These are phyloP conservation scores for Acacia acuminata DNA, from an alignment of 306 rosid genomes.

Conservation along the genomic window DNA sequence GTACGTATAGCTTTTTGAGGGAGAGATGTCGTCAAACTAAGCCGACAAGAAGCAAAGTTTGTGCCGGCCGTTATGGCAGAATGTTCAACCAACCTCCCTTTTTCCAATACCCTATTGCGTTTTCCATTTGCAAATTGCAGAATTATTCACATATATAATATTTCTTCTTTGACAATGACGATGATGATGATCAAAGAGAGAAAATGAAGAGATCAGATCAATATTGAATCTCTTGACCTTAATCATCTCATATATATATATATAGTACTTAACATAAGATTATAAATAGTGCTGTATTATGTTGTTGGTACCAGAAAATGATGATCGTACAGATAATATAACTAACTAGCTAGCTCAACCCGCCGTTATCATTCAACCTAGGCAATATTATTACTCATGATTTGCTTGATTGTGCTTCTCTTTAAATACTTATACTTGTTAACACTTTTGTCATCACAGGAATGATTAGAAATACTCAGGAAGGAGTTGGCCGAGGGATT, in stretches of 20 bases:
- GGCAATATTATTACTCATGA: background rate
- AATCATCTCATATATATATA: background rate
- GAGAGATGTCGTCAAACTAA: conserved; percentile 15
- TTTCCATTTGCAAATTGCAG: conserved; percentile 20
- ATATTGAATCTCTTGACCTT: background rate
- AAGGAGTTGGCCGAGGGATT: background rate
- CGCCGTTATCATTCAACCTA: background rate
- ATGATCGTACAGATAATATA: background rate
- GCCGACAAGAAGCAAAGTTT: conserved; percentile 61
- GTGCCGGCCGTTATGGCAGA: conserved; percentile 51
- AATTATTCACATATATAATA: too few relatives aligned
- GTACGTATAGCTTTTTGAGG: conserved; percentile 34
- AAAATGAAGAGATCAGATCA: background rate
- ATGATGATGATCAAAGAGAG: background rate
- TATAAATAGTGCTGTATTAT: background rate
- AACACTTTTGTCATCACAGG: background rate
- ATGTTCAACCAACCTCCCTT: conserved; percentile 46
- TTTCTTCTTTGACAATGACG: background rate
- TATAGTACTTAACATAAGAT: background rate
- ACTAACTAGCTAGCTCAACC: background rate
- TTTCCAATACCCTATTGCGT: conserved; percentile 29
- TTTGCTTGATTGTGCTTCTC: background rate
- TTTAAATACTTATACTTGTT: background rate
- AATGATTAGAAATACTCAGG: too few relatives aligned
- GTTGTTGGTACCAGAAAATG: background rate